A percentile compares a stretch with the other conserved stretches of the same genome.
These are phyloP conservation scores for Persicaria tinctoria DNA, from an alignment of 148 eudicot species.

Conservation along the genomic window DNA sequence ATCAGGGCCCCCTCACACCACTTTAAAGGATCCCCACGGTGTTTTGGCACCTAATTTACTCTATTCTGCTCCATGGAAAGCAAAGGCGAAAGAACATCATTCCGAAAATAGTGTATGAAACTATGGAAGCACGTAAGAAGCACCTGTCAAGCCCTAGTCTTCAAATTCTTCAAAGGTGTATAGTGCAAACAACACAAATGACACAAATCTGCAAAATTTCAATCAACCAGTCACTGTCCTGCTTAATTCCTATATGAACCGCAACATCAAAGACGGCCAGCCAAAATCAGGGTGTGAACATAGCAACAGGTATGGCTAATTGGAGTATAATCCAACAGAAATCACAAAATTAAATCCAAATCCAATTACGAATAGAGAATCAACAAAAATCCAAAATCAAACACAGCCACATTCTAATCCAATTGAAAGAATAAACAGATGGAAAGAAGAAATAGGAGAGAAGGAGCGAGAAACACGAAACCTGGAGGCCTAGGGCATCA, in stretches of 20 bases:
- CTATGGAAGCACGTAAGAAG: background rate
- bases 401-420: background rate
- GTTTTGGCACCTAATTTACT: background rate
- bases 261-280: no score
- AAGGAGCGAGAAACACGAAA: slow-evolving; percentile 11
- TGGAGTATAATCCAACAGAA: no score
- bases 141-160: background rate
- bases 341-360: no score
- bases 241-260: no score
- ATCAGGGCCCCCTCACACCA: no score
- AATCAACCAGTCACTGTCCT: no score
- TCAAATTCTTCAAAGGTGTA: background rate
- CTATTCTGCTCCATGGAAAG: background rate
- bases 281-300: no score
- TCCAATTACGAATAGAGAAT: background rate
- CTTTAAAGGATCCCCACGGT: background rate
- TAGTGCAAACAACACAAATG: background rate
- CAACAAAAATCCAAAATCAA: background rate
- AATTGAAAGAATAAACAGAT: background rate
- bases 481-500: slow-evolving; percentile 65
- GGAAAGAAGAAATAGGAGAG: background rate
- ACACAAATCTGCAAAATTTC: no score
- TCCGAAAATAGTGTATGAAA: background rate
- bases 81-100: background rate
- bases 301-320: no score